A percentile compares a stretch with the other conserved stretches of the same genome.
phyloP scores from a whole-genome alignment of 208 protist genomes.

The Leishmania major region DNA sequence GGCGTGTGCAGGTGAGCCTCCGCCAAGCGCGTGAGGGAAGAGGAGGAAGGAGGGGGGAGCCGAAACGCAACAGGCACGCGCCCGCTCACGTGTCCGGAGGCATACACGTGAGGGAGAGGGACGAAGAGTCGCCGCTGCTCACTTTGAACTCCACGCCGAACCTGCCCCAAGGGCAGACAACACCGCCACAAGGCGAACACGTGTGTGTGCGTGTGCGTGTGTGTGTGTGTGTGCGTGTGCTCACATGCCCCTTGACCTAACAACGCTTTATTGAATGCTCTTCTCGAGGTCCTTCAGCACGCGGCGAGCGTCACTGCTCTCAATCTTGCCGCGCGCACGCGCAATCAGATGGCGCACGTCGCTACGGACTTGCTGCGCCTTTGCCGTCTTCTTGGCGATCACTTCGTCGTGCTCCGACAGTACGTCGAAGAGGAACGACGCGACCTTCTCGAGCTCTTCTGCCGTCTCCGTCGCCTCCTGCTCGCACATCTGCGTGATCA shows the following conservation, averaged over 20 bases:
- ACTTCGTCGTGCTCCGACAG: conserved; percentile 71
- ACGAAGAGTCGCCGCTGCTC: neutral
- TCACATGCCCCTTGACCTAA: neutral
- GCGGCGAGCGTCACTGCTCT: conserved; percentile 36
- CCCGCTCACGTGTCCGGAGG: neutral
- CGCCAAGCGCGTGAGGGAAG: neutral
- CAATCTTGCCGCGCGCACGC: conserved; percentile 33
- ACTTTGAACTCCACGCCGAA: neutral
- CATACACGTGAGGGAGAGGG: neutral
- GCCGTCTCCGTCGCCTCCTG: conserved; percentile 29
- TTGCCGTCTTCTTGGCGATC: conserved; percentile 36
- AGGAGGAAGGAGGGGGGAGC: too few relatives aligned
- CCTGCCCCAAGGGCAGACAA: neutral
- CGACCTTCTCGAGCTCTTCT: conserved; percentile 45
- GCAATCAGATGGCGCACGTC: conserved; percentile 60
- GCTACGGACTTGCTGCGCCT: conserved; percentile 47
- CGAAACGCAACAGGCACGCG: neutral
- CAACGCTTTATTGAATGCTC: conserved; percentile 52
- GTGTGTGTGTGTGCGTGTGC: neutral
- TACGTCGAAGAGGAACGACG: conserved; percentile 66
- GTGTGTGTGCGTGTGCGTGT: neutral
- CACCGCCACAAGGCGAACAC: neutral
- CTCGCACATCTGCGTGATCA: conserved; percentile 48
- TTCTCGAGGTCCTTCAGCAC: conserved; percentile 74
- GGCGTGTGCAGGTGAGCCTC: neutral